Base-by-base conservation (phyloP, 768 basidiomycete genomes). In the Chalciporus sphaerocephalus region DNA sequence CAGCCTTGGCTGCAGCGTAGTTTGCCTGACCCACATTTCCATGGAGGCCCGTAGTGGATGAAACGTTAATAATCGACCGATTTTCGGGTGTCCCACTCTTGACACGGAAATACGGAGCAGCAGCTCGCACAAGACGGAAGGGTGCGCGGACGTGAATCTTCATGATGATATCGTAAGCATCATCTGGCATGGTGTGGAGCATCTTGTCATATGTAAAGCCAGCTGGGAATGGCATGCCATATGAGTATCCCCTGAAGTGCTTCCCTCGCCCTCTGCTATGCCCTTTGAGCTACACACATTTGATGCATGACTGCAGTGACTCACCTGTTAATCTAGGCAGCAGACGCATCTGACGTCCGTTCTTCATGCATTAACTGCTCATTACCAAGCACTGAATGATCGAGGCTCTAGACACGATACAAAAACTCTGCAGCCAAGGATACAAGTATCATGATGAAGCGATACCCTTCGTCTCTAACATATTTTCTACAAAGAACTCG, bases 1-100 rank as follows among this genome's bases (percentile, higher is more conserved):
- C 89, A 11, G 87, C 69, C 58, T 90, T 91, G 49, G 85, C 88
- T 1, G 87, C 77, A 18, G 88, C 80, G 56, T 88, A 90, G 68
- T 91, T 91, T 13, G 74, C 81, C 64, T 92, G 90, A 4, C 90
- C 91, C 41, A 91, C 84, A 62, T 88, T 91, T 16, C 89, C 90
- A 63, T 92, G 89, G 22, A 92, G 74, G 38, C 89, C 90, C n/a
- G 80, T 76, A 3, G 78, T 83, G 0, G 87, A 90, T 22, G 88
- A 90, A 34, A 92, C 82, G 60, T 91, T 92, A 54, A 87, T 73
- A 56, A 92, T 81, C 6, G 80, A 85, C 38, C 87, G 78, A 61
- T 85, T 86, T 59, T 79, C 85, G 24, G 75, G 73, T 10, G 71
- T 71, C 52, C 74, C 72, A 17, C 69, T 69, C 80, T 90, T 92